Percentiles rank a stretch among this genome's conserved stretches.
Conservation (phyloP, 2,329 filamentous ascomycete species). For the Fusarium sp. region DNA sequence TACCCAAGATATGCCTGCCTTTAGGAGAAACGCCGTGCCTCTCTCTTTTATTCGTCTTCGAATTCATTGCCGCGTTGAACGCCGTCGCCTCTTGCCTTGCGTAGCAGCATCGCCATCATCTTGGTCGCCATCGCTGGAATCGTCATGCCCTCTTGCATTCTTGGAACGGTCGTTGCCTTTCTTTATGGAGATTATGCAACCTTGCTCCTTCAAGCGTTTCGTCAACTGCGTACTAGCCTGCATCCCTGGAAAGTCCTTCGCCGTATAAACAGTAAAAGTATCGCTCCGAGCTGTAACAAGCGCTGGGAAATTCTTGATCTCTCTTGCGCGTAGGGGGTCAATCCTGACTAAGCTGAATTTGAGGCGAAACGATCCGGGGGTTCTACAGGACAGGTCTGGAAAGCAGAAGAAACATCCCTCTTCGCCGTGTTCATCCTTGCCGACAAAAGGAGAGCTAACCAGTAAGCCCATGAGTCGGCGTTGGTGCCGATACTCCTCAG, state of each 20-base stretch:
- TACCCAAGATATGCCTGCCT: slow-evolving; percentile 17
- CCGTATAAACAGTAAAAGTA: slow-evolving; percentile 83
- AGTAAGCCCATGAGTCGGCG: slow-evolving; percentile 84
- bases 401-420: slow-evolving; percentile 91
- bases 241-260: slow-evolving; percentile 91
- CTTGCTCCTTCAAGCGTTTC: slow-evolving; percentile 80
- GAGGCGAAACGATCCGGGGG: slow-evolving; percentile 80
- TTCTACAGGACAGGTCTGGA: slow-evolving; percentile 83
- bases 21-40: slow-evolving; percentile 34
- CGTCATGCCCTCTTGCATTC: slow-evolving; percentile 55
- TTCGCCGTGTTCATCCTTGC: slow-evolving; percentile 77
- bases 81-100: slow-evolving; percentile 45
- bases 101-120: slow-evolving; percentile 47
- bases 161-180: slow-evolving; percentile 80
- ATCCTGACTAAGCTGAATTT: slow-evolving; percentile 81
- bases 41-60: not conserved
- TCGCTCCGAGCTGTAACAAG: slow-evolving; percentile 71
- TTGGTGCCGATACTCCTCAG: slow-evolving; percentile 78
- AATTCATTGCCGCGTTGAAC: slow-evolving; percentile 35
- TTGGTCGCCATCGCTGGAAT: slow-evolving; percentile 61
- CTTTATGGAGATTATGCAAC: slow-evolving; percentile 87
- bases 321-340: slow-evolving; percentile 69
- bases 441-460: slow-evolving; percentile 81
- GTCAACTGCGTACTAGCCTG: slow-evolving; percentile 80
- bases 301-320: slow-evolving; percentile 61